phyloP scores from a whole-genome alignment of 208 protist species.

The Histomonas meleagridis region DNA sequence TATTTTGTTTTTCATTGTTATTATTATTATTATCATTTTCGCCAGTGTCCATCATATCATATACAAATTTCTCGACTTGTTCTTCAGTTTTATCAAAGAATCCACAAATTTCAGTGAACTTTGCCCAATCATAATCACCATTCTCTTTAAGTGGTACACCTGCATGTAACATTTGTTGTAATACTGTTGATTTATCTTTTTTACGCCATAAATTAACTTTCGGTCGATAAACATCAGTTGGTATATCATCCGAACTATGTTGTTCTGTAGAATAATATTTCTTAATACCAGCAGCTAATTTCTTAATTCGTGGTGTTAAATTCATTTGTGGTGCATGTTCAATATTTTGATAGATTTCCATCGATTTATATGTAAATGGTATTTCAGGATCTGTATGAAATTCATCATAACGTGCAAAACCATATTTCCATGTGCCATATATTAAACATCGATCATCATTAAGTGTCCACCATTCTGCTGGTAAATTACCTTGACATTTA shows the following conservation, averaged over 20 bases:
- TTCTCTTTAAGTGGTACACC: background rate
- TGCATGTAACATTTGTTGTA: background rate
- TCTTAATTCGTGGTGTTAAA: background rate
- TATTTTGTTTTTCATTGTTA: background rate
- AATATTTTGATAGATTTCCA: background rate
- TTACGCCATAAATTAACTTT: background rate
- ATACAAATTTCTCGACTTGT: slow-evolving; percentile 6
- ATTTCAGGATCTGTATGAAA: background rate
- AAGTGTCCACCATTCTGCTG: background rate
- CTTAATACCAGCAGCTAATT: background rate
- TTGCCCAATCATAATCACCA: background rate
- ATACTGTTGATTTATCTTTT: background rate
- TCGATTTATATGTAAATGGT: background rate
- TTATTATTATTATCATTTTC: background rate
- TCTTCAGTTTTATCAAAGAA: slow-evolving; percentile 26
- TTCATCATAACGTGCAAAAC: background rate
- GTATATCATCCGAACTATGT: background rate
- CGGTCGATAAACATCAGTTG: background rate
- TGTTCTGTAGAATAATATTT: background rate
- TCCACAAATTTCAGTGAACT: background rate
- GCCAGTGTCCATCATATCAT: slow-evolving; percentile 29
- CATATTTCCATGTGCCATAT: background rate
- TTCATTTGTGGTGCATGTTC: background rate
- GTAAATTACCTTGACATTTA: slow-evolving; percentile 1
- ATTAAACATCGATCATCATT: slow-evolving; percentile 22